Evolutionary conservation across 495 filamentous ascomycete species (phyloP).

Genomic region (Immersiella caudata): DNA sequence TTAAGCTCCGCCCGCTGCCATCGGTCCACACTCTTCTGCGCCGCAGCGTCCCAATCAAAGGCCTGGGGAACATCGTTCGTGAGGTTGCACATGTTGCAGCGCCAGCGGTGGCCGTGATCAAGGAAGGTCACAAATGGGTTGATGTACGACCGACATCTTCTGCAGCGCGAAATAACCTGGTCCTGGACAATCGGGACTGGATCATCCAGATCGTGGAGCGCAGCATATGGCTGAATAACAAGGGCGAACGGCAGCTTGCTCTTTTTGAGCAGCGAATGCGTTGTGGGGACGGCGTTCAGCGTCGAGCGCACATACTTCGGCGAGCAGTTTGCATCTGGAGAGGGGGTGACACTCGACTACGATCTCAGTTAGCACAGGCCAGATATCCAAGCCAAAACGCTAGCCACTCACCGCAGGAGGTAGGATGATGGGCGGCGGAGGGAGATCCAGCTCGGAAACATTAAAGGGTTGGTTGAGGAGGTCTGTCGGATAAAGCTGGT

Average conservation of each 20-base stretch:
- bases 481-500: constrained; percentile 90
- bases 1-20: constrained; percentile 91
- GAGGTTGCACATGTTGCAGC: constrained; percentile 99
- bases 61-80: constrained; percentile 98
- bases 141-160: constrained; percentile 94
- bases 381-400: background rate
- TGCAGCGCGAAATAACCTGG: constrained; percentile 94
- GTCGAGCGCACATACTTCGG: constrained; percentile 96
- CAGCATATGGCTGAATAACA: constrained; percentile 91
- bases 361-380: constrained; percentile 36
- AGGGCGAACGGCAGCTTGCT: constrained; percentile 93
- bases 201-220: constrained; percentile 91
- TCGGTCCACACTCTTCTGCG: constrained; percentile 86
- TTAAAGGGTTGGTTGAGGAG: constrained; percentile 91
- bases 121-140: constrained; percentile 96
- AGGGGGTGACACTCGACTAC: constrained; percentile 89
- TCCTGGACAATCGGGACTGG: constrained; percentile 89
- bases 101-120: constrained; percentile 96
- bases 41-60: constrained; percentile 93
- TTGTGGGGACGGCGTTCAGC: constrained; percentile 89
- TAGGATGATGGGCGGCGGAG: constrained; percentile 87
- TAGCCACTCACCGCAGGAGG: constrained; percentile 80
- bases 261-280: constrained; percentile 89
- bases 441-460: constrained; percentile 86
- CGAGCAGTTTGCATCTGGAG: constrained; percentile 87